phyloP scores from a whole-genome alignment of 2,329 filamentous ascomycete species.

The Aspergillus sp. region DNA sequence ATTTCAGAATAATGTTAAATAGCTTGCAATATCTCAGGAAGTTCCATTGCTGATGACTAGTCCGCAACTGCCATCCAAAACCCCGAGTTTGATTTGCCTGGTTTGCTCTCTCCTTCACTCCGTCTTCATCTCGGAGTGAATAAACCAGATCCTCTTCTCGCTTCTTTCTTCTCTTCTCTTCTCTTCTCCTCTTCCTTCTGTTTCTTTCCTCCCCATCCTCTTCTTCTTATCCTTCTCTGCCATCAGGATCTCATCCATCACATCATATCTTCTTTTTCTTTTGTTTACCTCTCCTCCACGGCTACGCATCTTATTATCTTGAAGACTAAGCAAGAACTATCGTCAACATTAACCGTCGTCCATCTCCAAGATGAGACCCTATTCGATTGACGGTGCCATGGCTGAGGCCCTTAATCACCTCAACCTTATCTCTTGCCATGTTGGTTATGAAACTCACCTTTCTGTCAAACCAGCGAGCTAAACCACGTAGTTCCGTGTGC shows the following conservation, averaged over 20 bases:
- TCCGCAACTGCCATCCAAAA: not conserved
- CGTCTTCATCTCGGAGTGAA: not conserved
- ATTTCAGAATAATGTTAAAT: too few relatives aligned
- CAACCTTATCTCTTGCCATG: conserved; percentile 30
- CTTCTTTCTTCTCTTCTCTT: not conserved
- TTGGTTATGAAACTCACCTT: conserved; percentile 17
- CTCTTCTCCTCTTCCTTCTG: not conserved
- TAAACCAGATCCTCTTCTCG: not conserved
- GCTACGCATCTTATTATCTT: too few relatives aligned
- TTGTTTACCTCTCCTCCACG: too few relatives aligned
- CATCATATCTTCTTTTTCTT: too few relatives aligned
- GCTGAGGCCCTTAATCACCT: conserved; percentile 31
- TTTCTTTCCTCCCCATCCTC: not conserved
- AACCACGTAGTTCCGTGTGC: conserved; percentile 30
- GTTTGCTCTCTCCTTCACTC: not conserved
- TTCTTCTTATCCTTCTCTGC: not conserved
- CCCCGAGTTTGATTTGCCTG: not conserved
- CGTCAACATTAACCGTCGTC: not conserved
- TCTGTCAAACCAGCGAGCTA: not conserved
- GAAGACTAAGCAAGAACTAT: too few relatives aligned
- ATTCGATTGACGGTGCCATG: conserved; percentile 33
- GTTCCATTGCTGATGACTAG: not conserved
- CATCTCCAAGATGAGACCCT: conserved; percentile 16
- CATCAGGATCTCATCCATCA: too few relatives aligned
- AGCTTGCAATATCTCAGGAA: too few relatives aligned